phyloP scores from a whole-genome alignment of 139 green algal species.

The Zygnema cylindricum region DNA sequence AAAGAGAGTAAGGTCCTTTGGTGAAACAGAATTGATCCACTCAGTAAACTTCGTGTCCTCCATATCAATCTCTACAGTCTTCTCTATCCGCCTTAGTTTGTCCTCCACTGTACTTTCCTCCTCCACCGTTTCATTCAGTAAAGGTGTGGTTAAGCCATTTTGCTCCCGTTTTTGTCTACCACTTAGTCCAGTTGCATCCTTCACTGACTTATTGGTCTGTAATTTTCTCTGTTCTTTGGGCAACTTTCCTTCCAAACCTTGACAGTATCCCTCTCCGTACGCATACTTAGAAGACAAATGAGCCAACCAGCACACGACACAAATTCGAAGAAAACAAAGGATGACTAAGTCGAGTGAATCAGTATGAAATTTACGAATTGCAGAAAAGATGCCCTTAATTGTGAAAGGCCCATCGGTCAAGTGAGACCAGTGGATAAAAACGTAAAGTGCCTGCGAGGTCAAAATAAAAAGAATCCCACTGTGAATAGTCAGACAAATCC shows the following conservation, averaged over 20 bases:
- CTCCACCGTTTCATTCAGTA: background rate
- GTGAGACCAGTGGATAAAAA: background rate
- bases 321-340: conserved; percentile 1
- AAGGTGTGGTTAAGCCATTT: background rate
- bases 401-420: background rate
- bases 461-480: background rate
- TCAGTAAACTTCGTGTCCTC: conserved; percentile 36
- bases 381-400: background rate
- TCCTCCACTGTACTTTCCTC: background rate
- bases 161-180: background rate
- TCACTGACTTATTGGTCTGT: background rate
- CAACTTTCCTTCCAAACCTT: background rate
- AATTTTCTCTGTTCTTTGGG: background rate
- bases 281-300: background rate
- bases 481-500: background rate
- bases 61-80: background rate
- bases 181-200: background rate
- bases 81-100: background rate
- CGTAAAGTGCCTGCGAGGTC: background rate
- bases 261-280: background rate
- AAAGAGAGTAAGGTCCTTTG: conserved; percentile 52
- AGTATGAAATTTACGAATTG: background rate
- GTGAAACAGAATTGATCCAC: conserved; percentile 35
- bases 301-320: background rate
- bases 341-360: conserved; percentile 38